phyloP scores from a whole-genome alignment of 805 yeast genomes.

The Kodamaea laetipori region DNA sequence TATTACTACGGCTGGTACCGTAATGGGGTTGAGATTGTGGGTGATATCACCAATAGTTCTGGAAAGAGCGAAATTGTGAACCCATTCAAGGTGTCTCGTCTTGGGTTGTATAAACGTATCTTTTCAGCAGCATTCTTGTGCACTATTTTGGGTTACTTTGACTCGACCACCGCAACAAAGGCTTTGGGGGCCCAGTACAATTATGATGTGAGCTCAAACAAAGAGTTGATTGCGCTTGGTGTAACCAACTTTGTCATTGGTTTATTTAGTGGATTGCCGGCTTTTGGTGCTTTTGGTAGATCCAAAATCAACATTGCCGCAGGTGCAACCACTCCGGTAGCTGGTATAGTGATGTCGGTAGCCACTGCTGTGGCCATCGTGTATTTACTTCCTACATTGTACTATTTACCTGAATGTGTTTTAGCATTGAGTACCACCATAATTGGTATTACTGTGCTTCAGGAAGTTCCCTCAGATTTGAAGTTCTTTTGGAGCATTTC shows the following conservation, averaged over 20 bases:
- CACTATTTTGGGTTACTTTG: constrained; percentile 37
- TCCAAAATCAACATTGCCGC: constrained; percentile 34
- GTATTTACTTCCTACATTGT: constrained; percentile 28
- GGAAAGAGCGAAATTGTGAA: constrained; percentile 18
- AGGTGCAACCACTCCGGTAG: constrained; percentile 54
- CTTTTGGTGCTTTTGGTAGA: constrained; percentile 40
- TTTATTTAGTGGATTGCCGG: constrained; percentile 35
- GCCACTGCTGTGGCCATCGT: constrained; percentile 26
- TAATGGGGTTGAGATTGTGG: constrained; percentile 33
- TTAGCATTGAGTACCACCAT: constrained; percentile 38
- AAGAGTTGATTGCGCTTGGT: constrained; percentile 38
- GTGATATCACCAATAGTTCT: constrained; percentile 21
- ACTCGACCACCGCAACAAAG: constrained; percentile 38
- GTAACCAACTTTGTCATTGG: constrained; percentile 29
- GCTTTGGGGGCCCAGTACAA: constrained; percentile 34
- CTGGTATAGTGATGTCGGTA: constrained; percentile 36
- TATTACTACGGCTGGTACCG: constrained; percentile 26
- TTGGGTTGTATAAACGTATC: constrained; percentile 25
- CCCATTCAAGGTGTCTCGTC: constrained; percentile 24
- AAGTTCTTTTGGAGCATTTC: constrained; percentile 23
- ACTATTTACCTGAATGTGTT: constrained; percentile 35
- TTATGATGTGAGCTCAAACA: constrained; percentile 33
- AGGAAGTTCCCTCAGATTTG: constrained; percentile 28
- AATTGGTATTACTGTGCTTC: constrained; percentile 54
- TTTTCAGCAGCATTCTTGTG: constrained; percentile 35